phyloP scores from a whole-genome alignment of 805 yeast species.

The Vanderwaltozyma polyspora region DNA sequence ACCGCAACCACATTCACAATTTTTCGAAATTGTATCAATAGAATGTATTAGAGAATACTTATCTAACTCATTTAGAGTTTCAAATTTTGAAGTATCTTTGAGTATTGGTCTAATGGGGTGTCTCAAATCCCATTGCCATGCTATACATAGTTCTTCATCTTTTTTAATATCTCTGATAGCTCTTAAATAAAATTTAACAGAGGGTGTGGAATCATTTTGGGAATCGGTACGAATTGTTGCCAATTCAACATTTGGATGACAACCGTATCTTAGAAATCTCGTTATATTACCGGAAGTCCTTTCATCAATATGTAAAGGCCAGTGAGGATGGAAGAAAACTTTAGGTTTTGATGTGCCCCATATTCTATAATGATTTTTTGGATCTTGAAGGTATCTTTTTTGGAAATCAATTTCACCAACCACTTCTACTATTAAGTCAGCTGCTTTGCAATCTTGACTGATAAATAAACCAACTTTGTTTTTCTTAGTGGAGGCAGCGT shows the following conservation, averaged over 20 bases:
- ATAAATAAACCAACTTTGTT: slow-evolving; percentile 40
- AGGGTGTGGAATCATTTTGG: slow-evolving; percentile 19
- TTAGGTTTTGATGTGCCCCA: slow-evolving; percentile 61
- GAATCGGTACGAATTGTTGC: slow-evolving; percentile 32
- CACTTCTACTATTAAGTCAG: slow-evolving; percentile 46
- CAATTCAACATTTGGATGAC: slow-evolving; percentile 66
- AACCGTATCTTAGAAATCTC: slow-evolving; percentile 62
- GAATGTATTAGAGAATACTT: slow-evolving; percentile 48
- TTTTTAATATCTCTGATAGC: slow-evolving; percentile 45
- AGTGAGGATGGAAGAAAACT: slow-evolving; percentile 43
- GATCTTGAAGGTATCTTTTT: slow-evolving; percentile 49
- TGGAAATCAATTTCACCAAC: slow-evolving; percentile 65
- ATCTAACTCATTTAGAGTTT: slow-evolving; percentile 41
- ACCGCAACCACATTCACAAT: slow-evolving; percentile 48
- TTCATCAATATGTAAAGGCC: slow-evolving; percentile 67
- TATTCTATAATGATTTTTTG: slow-evolving; percentile 62
- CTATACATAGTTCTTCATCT: slow-evolving; percentile 64
- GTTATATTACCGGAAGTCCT: slow-evolving; percentile 73
- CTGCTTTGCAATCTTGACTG: slow-evolving; percentile 31
- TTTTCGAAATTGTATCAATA: slow-evolving; percentile 48
- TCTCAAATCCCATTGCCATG: slow-evolving; percentile 80
- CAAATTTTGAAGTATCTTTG: slow-evolving; percentile 37
- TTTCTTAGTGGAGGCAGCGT: neutral
- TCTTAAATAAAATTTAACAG: slow-evolving; percentile 44
- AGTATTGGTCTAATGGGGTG: slow-evolving; percentile 63